Evolutionary conservation across 2,329 filamentous ascomycete genomes (phyloP).

Genomic region (Raffaelea ambrosiae): DNA sequence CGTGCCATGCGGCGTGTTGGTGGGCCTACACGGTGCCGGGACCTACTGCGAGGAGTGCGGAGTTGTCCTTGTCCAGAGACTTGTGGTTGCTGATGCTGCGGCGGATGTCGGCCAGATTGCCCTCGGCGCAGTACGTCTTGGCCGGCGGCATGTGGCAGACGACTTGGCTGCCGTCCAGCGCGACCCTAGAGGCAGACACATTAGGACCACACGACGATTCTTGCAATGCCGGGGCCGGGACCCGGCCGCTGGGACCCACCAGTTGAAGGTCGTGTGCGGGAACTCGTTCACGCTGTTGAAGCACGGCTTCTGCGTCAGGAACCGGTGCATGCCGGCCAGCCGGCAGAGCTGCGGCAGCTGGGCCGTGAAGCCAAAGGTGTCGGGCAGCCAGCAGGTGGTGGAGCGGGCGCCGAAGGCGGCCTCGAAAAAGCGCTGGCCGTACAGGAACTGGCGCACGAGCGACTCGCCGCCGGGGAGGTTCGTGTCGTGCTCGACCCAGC

Average conservation of each 20-base stretch:
- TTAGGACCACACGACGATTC: too few relatives aligned
- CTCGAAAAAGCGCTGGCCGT: conserved; percentile 92
- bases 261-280: conserved; percentile 97
- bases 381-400: conserved; percentile 92
- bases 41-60: conserved; percentile 84
- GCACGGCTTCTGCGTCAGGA: conserved; percentile 96
- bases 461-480: conserved; percentile 96
- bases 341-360: conserved; percentile 92
- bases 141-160: conserved; percentile 95
- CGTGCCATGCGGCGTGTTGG: too few relatives aligned
- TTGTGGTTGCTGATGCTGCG: conserved; percentile 89
- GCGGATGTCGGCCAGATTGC: conserved; percentile 88
- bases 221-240: too few relatives aligned
- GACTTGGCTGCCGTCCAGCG: conserved; percentile 90
- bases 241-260: too few relatives aligned
- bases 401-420: conserved; percentile 83
- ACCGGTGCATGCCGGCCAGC: conserved; percentile 89
- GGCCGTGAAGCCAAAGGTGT: conserved; percentile 95
- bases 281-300: conserved; percentile 99
- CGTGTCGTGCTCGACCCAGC: conserved; percentile 98
- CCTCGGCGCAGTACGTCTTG: conserved; percentile 91
- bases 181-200: too few relatives aligned
- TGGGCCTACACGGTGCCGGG: too few relatives aligned
- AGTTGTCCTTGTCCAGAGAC: conserved; percentile 86
- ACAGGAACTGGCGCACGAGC: conserved; percentile 86